A percentile compares a stretch with the other conserved stretches of the same genome.
These are phyloP conservation scores for Sanghuangporus sanghuang DNA, from an alignment of 1,284 basidiomycete genomes.

Conservation along the genomic window DNA sequence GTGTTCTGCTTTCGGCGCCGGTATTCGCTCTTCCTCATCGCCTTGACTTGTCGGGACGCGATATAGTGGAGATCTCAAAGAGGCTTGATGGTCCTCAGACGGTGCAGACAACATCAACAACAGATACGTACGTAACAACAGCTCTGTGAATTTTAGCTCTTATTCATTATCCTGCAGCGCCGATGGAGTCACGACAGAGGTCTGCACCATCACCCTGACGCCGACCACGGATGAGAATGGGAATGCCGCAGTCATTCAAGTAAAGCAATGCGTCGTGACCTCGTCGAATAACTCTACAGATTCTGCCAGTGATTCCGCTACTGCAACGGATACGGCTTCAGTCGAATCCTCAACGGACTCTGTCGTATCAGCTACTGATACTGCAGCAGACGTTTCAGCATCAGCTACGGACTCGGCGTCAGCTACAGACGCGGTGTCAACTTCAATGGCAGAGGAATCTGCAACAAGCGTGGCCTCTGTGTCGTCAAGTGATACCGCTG, in stretches of 20 bases:
- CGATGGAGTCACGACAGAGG: constrained; percentile 43
- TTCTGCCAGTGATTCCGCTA: constrained; percentile 8
- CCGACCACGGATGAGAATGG: constrained; percentile 43
- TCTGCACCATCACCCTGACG: constrained; percentile 58
- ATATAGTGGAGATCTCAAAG: constrained; percentile 5
- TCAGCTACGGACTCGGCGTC: not conserved
- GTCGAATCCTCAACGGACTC: not conserved
- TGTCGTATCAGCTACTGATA: not conserved
- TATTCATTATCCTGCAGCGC: constrained; percentile 32
- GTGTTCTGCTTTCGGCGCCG: constrained; percentile 5
- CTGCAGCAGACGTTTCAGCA: not conserved
- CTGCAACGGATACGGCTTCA: constrained; percentile 3
- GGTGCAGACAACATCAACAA: constrained; percentile 15
- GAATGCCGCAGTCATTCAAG: constrained; percentile 46
- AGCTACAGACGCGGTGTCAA: not conserved
- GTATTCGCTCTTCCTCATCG: constrained; percentile 10
- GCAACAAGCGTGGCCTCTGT: not conserved
- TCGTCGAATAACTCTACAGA: constrained; percentile 4
- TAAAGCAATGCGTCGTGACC: constrained; percentile 48
- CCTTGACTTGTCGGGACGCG: not conserved
- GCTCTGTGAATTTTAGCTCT: not conserved
- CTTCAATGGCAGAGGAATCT: not conserved
- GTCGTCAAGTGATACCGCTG: constrained; percentile 2
- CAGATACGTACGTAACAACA: constrained; percentile 19
- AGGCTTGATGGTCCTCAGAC: constrained; percentile 13